Evolutionary conservation across 257 asterid species (phyloP).

Genomic region (Prunella vulgaris): DNA sequence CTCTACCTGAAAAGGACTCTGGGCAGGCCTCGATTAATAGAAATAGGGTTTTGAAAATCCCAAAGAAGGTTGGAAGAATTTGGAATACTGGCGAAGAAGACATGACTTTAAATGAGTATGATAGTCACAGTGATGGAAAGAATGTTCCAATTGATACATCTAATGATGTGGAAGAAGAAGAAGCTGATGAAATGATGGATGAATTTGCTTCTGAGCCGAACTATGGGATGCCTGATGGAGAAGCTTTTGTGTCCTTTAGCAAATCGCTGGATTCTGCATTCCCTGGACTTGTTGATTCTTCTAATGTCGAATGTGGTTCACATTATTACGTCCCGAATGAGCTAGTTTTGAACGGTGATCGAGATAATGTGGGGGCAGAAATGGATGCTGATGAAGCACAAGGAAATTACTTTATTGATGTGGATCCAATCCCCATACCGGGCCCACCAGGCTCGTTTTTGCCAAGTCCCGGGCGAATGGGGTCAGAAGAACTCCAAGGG

Average conservation of each 20-base stretch:
- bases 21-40: conserved; percentile 24
- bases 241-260: conserved; percentile 36
- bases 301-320: conserved; percentile 30
- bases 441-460: conserved; percentile 95
- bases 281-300: conserved; percentile 29
- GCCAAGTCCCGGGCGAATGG: conserved; percentile 83
- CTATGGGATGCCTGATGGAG: conserved; percentile 29
- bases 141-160: conserved; percentile 28
- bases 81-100: conserved; percentile 25
- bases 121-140: conserved; percentile 26
- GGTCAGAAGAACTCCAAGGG: conserved; percentile 76
- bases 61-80: conserved; percentile 30
- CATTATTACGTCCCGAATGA: conserved; percentile 32
- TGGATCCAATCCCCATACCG: conserved; percentile 83
- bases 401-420: conserved; percentile 59
- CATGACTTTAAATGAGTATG: conserved; percentile 26
- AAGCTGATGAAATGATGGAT: conserved; percentile 28
- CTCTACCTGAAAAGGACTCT: conserved; percentile 22
- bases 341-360: conserved; percentile 44
- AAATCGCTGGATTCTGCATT: conserved; percentile 40
- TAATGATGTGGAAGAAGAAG: conserved; percentile 28
- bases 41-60: conserved; percentile 29
- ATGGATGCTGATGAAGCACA: conserved; percentile 39
- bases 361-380: conserved; percentile 35
- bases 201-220: conserved; percentile 32